Conservation (phyloP, 179 eudicot genomes). For the Silene coronaria region DNA sequence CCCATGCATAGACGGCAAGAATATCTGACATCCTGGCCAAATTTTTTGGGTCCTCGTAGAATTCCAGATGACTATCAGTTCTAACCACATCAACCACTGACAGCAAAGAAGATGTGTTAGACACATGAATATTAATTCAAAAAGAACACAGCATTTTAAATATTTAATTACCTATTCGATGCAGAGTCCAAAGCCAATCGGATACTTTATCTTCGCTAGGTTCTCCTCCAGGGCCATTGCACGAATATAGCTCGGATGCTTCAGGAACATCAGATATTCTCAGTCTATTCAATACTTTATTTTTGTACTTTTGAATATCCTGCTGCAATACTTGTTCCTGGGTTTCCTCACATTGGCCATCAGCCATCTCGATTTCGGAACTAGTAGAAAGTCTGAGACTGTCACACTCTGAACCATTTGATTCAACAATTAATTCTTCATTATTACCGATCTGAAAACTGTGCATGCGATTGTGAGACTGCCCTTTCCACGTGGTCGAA, state of each 20-base stretch:
- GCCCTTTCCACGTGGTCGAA: conserved; percentile 36
- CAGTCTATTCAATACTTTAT: conserved; percentile 44
- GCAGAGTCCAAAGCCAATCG: conserved; percentile 99
- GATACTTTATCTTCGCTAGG: conserved; percentile 68
- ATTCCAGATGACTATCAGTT: conserved; percentile 91
- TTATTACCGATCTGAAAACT: conserved; percentile 67
- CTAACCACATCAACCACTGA: conserved; percentile 98
- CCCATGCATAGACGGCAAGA: conserved; percentile 99
- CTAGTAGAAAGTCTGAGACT: conserved; percentile 27
- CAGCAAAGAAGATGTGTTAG: conserved; percentile 21
- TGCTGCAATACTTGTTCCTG: conserved; percentile 27
- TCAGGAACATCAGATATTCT: conserved; percentile 67
- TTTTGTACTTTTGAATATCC: conserved; percentile 41
- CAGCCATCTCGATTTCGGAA: conserved; percentile 46
- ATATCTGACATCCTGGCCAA: conserved; percentile 98
- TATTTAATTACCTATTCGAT: conserved; percentile 59
- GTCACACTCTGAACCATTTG: conserved; percentile 41
- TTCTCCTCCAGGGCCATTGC: conserved; percentile 36
- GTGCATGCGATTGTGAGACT: conserved; percentile 50
- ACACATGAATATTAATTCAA: conserved; percentile 2
- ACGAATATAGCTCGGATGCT: conserved; percentile 35
- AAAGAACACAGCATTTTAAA: background rate
- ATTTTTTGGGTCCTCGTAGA: conserved; percentile 83
- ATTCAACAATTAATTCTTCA: conserved; percentile 65
- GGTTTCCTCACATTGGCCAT: conserved; percentile 30